Base-by-base conservation (phyloP, 805 yeast genomes). In the Candida lessepsii region DNA sequence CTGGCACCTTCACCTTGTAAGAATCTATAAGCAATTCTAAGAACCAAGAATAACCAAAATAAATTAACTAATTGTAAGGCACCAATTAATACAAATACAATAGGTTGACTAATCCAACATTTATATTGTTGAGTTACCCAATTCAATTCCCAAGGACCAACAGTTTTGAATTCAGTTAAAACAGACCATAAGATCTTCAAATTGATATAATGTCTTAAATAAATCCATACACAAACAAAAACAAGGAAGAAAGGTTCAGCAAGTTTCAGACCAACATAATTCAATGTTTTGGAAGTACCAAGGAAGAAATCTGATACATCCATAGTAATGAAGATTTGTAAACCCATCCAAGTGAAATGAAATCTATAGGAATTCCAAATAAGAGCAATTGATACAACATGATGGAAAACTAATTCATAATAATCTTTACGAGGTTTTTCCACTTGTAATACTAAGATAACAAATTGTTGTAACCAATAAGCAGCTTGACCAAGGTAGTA, bases 401-500 rank as follows among this genome's bases (percentile, higher is more conserved):
- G 99, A 63, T 93, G 99, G 62, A 87, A 81, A 28, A 91, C 86
- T 45, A 93, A 75, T 64, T 93, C 99, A 52, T 81, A 70, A 65
- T 81, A 90, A 61, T 93, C 99, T 63, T 89, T 90, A 63, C 99
- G 78, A 42, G 96, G 98, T 61, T 87, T 87, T 64, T 93, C 99
- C 45, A 93, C 73, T 61, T 85, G 96, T 48, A 93, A 71, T 33
- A 80, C 66, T 48, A 93, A 71, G 23, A 93, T 85, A 29, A 86
- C 80, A 1, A 95, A 82, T 66, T 93, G 99, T 68, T 93, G 99
- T 16, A 89, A 81, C 99, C 99, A 93, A 63, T 88, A 93, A 4
- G 97, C 85, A 5, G 98, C 97, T 67, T 93, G 98, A 29, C 86
- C 80, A 46, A 93, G 70, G 60, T 93, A 93, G 58, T 84, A 93